phyloP scores from a whole-genome alignment of 352 stramenopile genomes.

The Salisapilia sapeloensis region DNA sequence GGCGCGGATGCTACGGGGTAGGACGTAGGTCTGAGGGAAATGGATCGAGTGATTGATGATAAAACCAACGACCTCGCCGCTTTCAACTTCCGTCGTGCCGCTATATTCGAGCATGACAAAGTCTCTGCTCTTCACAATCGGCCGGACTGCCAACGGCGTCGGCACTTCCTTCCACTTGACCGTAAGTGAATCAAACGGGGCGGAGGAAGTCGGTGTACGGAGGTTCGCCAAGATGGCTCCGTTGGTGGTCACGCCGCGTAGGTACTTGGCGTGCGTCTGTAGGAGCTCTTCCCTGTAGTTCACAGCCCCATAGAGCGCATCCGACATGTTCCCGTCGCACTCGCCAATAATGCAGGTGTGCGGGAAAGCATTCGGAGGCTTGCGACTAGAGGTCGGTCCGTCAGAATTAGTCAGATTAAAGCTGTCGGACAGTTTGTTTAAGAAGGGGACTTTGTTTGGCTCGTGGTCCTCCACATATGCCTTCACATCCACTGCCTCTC shows the following conservation, averaged over 20 bases:
- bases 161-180: constrained; percentile 16
- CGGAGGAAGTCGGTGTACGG: constrained; percentile 10
- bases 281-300: constrained; percentile 15
- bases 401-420: too few relatives aligned
- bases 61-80: constrained; percentile 35
- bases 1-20: constrained; percentile 15
- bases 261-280: constrained; percentile 26
- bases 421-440: too few relatives aligned
- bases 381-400: too few relatives aligned
- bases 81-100: constrained; percentile 16
- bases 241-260: constrained; percentile 19
- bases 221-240: constrained; percentile 31
- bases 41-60: constrained; percentile 47
- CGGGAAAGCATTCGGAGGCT: too few relatives aligned
- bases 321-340: too few relatives aligned
- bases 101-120: constrained; percentile 39
- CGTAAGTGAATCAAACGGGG: constrained; percentile 12
- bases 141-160: constrained; percentile 17
- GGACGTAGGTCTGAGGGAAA: constrained; percentile 18
- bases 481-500: too few relatives aligned
- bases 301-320: constrained; percentile 37
- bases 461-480: too few relatives aligned
- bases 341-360: too few relatives aligned
- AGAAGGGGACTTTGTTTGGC: too few relatives aligned
- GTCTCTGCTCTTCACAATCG: constrained; percentile 32